A percentile compares a stretch with the other conserved stretches of the same genome.
Evolutionary conservation across 768 basidiomycete species (phyloP).

Genomic region (Candolleomyces efflorescens): DNA sequence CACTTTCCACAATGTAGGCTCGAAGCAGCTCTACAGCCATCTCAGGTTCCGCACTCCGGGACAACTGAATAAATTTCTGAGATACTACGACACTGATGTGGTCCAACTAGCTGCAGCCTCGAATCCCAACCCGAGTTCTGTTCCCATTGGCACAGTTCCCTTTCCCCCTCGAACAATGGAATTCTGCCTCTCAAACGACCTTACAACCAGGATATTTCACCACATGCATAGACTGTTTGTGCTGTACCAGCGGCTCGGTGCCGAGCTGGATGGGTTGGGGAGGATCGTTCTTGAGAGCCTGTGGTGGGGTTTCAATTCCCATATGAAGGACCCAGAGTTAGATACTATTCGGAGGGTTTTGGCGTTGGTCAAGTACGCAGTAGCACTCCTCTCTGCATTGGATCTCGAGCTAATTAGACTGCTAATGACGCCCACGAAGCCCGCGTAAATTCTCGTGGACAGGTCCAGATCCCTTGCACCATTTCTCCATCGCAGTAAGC

Average conservation of each 20-base stretch:
- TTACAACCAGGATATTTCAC: background rate
- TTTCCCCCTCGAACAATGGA: background rate
- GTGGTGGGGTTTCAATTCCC: slow-evolving; percentile 22
- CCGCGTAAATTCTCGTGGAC: slow-evolving; percentile 50
- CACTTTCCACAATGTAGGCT: no score
- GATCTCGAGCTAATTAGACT: background rate
- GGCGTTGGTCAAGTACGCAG: slow-evolving; percentile 22
- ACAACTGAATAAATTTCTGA: no score
- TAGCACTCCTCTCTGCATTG: no score
- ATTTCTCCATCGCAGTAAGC: slow-evolving; percentile 59
- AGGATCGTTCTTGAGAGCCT: slow-evolving; percentile 20
- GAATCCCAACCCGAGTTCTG: no score
- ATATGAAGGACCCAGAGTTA: slow-evolving; percentile 16
- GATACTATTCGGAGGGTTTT: slow-evolving; percentile 21
- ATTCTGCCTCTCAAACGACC: background rate
- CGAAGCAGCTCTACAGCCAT: no score
- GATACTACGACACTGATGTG: no score
- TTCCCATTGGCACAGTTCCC: no score
- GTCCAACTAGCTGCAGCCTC: no score
- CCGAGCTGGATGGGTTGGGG: slow-evolving; percentile 18
- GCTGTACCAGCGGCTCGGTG: background rate
- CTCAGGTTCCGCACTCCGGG: no score
- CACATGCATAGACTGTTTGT: background rate
- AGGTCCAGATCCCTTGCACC: slow-evolving; percentile 58
- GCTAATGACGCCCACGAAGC: slow-evolving; percentile 18